A percentile compares a stretch with the other conserved stretches of the same genome.
These are phyloP conservation scores for Trichoderma endophyticum DNA, from an alignment of 2,329 filamentous ascomycete species.

Conservation along the genomic window DNA sequence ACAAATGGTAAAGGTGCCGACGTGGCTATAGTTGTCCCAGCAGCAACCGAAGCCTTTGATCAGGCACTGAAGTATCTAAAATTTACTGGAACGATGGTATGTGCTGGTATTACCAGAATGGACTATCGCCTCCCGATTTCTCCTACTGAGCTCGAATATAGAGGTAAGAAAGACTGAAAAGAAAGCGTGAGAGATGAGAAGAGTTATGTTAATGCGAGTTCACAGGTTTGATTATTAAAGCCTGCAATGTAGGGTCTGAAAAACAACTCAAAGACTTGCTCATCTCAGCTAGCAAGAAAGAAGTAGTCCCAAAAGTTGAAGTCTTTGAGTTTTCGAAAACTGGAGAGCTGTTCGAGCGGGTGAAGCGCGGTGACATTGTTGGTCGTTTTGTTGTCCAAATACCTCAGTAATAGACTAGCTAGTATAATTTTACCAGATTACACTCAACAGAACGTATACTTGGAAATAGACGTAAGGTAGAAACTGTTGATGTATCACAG, in stretches of 20 bases:
- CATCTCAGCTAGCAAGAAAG: not conserved
- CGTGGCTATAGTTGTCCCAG: not conserved
- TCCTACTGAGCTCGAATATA: not conserved
- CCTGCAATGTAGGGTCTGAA: not conserved
- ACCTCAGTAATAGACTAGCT: not conserved
- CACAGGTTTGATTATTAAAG: not conserved
- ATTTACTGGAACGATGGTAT: not conserved
- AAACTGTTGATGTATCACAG: not conserved
- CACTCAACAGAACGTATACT: not conserved
- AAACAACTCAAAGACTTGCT: not conserved
- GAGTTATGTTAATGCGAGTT: not conserved
- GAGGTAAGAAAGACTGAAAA: not conserved
- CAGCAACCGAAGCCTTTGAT: not conserved
- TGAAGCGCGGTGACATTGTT: not conserved
- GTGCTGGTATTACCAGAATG: not conserved
- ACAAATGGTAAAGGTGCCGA: conserved; percentile 2
- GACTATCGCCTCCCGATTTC: not conserved
- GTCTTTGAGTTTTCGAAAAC: not conserved
- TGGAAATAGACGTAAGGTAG: not conserved
- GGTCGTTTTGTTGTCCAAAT: not conserved
- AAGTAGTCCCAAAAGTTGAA: not conserved
- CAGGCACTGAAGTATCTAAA: not conserved
- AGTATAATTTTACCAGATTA: not conserved
- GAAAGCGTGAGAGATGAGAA: not conserved
- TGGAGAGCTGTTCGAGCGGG: not conserved